Evolutionary conservation across 352 stramenopile genomes (phyloP).

Genomic region (Peronosclerospora sorghi): DNA sequence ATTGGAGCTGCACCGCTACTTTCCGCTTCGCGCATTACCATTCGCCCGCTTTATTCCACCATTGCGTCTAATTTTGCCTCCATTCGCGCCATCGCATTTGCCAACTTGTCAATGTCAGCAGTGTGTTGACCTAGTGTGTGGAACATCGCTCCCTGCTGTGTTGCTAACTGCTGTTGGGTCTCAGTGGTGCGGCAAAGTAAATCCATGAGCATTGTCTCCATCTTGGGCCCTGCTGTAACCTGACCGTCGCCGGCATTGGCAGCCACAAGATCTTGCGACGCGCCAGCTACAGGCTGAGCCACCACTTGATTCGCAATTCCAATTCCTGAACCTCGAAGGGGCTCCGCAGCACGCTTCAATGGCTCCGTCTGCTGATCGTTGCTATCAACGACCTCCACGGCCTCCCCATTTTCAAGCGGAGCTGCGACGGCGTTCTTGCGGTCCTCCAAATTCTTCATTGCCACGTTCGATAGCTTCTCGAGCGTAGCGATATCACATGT

Average conservation of each 20-base stretch:
- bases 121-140: slow-evolving; percentile 86
- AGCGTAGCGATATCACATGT: slow-evolving; percentile 80
- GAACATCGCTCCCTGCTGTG: slow-evolving; percentile 85
- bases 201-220: slow-evolving; percentile 87
- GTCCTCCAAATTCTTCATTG: slow-evolving; percentile 85
- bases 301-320: slow-evolving; percentile 76
- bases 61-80: slow-evolving; percentile 83
- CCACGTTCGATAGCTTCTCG: slow-evolving; percentile 82
- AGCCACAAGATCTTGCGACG: slow-evolving; percentile 74
- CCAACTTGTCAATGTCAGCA: slow-evolving; percentile 81
- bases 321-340: slow-evolving; percentile 50
- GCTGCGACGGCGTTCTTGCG: slow-evolving; percentile 77
- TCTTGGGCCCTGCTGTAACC: slow-evolving; percentile 76
- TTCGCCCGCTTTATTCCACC: slow-evolving; percentile 43
- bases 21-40: slow-evolving; percentile 17
- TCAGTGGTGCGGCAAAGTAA: slow-evolving; percentile 80
- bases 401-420: slow-evolving; percentile 41
- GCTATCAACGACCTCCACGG: slow-evolving; percentile 22
- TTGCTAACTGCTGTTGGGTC: slow-evolving; percentile 84
- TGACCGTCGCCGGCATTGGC: slow-evolving; percentile 75
- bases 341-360: slow-evolving; percentile 25
- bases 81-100: slow-evolving; percentile 79
- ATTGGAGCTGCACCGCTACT: slow-evolving; percentile 14
- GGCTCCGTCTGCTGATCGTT: slow-evolving; percentile 15
- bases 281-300: slow-evolving; percentile 27